Evolutionary conservation across 2,329 filamentous ascomycete species (phyloP), one percentile per base, ranked within the genome.

Genomic region (Cladosporium oxysporum): DNA sequence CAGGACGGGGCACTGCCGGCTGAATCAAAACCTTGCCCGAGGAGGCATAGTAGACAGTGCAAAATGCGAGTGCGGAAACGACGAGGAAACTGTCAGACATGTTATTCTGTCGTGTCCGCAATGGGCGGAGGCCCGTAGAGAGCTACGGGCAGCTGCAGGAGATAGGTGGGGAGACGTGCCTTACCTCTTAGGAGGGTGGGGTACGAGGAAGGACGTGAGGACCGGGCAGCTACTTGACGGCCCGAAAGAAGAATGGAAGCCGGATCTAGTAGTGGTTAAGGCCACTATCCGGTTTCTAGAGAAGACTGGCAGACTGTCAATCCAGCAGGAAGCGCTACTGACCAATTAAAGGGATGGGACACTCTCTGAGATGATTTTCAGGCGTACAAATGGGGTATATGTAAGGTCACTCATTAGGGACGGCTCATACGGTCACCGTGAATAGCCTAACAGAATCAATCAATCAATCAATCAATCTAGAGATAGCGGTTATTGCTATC

Each of bases 201-300:
- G n/a, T n/a, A n/a, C n/a, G n/a, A n/a, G n/a, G n/a, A n/a, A n/a
- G n/a, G n/a, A n/a, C n/a, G n/a, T n/a, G n/a, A n/a, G n/a, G n/a
- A n/a, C n/a, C n/a, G n/a, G n/a, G n/a, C n/a, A n/a, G n/a, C n/a
- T n/a, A n/a, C n/a, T n/a, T n/a, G n/a, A n/a, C n/a, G n/a, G n/a
- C n/a, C n/a, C n/a, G n/a, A n/a, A n/a, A n/a, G n/a, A n/a, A n/a
- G n/a, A n/a, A n/a, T n/a, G n/a, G n/a, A n/a, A n/a, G n/a, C n/a
- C n/a, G n/a, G n/a, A n/a, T n/a, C n/a, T n/a, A n/a, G n/a, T n/a
- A n/a, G n/a, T n/a, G n/a, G 47, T 61, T 26, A 61, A 61, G 21
- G 58, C 58, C 12, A 61, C 58, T 31, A 61, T 61, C 58, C 33
- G 58, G 21, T 61, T 61, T 31, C 58, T 61, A 18, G 58, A 61